Evolutionary conservation across 768 basidiomycete genomes (phyloP).

Genomic region (Suillus hirtellus): DNA sequence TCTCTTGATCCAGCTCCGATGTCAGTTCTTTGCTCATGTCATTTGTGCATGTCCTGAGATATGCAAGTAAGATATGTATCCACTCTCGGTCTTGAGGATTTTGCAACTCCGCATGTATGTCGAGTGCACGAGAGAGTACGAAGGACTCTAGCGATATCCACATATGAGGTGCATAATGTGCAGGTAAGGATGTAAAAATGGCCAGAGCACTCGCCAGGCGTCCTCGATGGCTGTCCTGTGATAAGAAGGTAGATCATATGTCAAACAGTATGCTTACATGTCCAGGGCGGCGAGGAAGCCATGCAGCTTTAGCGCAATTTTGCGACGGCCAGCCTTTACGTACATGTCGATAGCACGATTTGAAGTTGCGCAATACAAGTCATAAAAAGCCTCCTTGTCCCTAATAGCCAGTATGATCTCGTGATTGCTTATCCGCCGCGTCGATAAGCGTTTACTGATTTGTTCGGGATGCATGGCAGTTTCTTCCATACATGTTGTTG

Average conservation of each 20-base stretch:
- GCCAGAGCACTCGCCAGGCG: conserved; percentile 62
- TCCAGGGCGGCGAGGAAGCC: conserved; percentile 88
- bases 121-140: conserved; percentile 74
- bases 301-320: conserved; percentile 84
- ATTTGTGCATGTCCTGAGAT: conserved; percentile 68
- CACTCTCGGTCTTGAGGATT: conserved; percentile 73
- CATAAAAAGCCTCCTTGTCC: conserved; percentile 66
- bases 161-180: conserved; percentile 78
- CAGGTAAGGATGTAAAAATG: conserved; percentile 78
- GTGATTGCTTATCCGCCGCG: conserved; percentile 50
- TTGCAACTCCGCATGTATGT: conserved; percentile 58
- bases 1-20: conserved; percentile 48
- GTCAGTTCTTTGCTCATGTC: conserved; percentile 54
- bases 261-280: conserved; percentile 55
- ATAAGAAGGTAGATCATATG: conserved; percentile 7
- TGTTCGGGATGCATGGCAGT: conserved; percentile 18
- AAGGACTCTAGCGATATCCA: conserved; percentile 82
- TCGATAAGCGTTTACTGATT: conserved; percentile 24
- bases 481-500: conserved; percentile 40
- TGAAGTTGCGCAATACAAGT: conserved; percentile 70
- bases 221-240: conserved; percentile 58
- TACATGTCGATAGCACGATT: conserved; percentile 86
- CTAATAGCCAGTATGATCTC: conserved; percentile 61
- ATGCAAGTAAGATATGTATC: conserved; percentile 76
- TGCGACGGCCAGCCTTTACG: conserved; percentile 76